Evolutionary conservation across 2,329 filamentous ascomycete genomes (phyloP).

Genomic region (Talaromyces sp.): DNA sequence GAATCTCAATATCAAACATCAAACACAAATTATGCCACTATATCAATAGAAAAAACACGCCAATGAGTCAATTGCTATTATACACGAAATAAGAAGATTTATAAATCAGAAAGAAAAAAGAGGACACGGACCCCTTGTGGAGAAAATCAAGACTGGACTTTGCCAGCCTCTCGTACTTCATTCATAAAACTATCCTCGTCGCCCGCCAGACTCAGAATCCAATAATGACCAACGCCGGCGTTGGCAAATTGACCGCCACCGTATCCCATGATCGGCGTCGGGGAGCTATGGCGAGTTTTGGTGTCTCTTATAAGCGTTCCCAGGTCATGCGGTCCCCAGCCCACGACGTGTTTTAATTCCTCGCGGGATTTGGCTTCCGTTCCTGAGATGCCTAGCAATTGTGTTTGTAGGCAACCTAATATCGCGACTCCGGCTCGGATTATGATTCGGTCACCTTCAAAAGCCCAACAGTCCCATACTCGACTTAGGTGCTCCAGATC

Average conservation of each 20-base stretch:
- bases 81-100: neutral
- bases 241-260: conserved; percentile 32
- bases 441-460: conserved; percentile 53
- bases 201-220: conserved; percentile 35
- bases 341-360: conserved; percentile 29
- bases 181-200: conserved; percentile 41
- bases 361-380: conserved; percentile 35
- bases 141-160: conserved; percentile 26
- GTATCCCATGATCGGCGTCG: conserved; percentile 31
- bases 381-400: conserved; percentile 35
- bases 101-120: neutral
- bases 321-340: conserved; percentile 33
- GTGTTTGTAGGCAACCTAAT: conserved; percentile 40
- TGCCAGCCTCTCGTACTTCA: conserved; percentile 40
- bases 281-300: conserved; percentile 30
- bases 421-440: conserved; percentile 43
- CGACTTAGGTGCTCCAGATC: conserved; percentile 51
- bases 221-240: conserved; percentile 37
- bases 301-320: conserved; percentile 27
- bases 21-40: neutral
- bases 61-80: neutral
- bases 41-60: neutral
- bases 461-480: conserved; percentile 58
- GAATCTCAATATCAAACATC: neutral
- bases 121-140: conserved; percentile 7